Evolutionary conservation across 1,284 basidiomycete species (phyloP).

Genomic region (Anthracocystis walkeri): DNA sequence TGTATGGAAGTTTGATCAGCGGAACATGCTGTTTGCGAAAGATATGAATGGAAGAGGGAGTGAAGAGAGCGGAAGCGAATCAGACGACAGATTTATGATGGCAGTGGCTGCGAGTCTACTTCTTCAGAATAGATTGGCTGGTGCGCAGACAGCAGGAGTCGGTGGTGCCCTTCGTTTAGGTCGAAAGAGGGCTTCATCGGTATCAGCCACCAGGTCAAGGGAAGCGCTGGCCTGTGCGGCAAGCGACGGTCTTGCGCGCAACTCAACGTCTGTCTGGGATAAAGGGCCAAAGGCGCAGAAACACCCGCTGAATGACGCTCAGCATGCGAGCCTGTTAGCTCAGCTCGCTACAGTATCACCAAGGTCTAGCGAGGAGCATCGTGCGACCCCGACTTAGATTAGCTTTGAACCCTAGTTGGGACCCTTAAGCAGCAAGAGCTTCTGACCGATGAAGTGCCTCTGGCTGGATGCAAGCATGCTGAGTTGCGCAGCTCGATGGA

Average conservation of each 20-base stretch:
- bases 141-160: background rate
- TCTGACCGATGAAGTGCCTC: background rate
- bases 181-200: background rate
- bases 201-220: background rate
- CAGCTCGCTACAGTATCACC: background rate
- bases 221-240: background rate
- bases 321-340: background rate
- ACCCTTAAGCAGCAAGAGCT: background rate
- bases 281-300: background rate
- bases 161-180: background rate
- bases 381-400: background rate
- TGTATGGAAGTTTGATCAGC: background rate
- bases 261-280: background rate
- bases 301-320: background rate
- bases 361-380: background rate
- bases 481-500: slow-evolving; percentile 3
- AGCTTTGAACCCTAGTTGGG: background rate
- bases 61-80: background rate
- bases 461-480: background rate
- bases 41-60: background rate
- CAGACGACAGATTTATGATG: no score
- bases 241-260: background rate
- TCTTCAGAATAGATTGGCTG: background rate
- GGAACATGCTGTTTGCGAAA: background rate
- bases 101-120: background rate